Percentiles rank a stretch among this genome's conserved stretches.
phyloP scores from a whole-genome alignment of 352 stramenopile species.

The Phytophthora palmivora region DNA sequence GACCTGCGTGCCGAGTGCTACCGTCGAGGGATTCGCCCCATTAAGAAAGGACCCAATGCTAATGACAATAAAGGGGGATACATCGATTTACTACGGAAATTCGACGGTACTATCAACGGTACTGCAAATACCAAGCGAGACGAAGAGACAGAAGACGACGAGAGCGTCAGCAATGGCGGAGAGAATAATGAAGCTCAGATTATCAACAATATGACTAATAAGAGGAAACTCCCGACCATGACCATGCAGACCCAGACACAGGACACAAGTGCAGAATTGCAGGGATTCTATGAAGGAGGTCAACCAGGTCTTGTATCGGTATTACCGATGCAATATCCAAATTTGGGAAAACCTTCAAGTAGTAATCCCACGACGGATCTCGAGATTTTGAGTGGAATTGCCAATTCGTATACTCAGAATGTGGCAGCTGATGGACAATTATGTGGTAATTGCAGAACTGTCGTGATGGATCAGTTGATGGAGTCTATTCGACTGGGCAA shows the following conservation, averaged over 20 bases:
- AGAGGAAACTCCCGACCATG: constrained; percentile 55
- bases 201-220: constrained; percentile 47
- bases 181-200: constrained; percentile 27
- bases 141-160: constrained; percentile 31
- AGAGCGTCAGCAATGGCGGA: constrained; percentile 17
- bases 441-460: constrained; percentile 65
- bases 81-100: constrained; percentile 71
- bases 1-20: constrained; percentile 84
- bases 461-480: constrained; percentile 80
- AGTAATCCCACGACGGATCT: constrained; percentile 64
- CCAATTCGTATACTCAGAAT: constrained; percentile 82
- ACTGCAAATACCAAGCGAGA: constrained; percentile 36
- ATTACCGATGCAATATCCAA: constrained; percentile 73
- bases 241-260: constrained; percentile 32
- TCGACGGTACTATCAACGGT: constrained; percentile 44
- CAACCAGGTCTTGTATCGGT: constrained; percentile 54
- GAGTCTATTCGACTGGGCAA: constrained; percentile 76
- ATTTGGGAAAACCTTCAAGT: constrained; percentile 27
- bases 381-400: constrained; percentile 87
- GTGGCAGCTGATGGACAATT: constrained; percentile 52
- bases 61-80: constrained; percentile 90
- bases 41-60: constrained; percentile 84
- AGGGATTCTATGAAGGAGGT: constrained; percentile 66
- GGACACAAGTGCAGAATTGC: constrained; percentile 44
- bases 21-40: constrained; percentile 70